These are phyloP conservation scores for Cladosporium colombiae DNA, from an alignment of 2,329 filamentous ascomycete genomes.

Conservation along the genomic window DNA sequence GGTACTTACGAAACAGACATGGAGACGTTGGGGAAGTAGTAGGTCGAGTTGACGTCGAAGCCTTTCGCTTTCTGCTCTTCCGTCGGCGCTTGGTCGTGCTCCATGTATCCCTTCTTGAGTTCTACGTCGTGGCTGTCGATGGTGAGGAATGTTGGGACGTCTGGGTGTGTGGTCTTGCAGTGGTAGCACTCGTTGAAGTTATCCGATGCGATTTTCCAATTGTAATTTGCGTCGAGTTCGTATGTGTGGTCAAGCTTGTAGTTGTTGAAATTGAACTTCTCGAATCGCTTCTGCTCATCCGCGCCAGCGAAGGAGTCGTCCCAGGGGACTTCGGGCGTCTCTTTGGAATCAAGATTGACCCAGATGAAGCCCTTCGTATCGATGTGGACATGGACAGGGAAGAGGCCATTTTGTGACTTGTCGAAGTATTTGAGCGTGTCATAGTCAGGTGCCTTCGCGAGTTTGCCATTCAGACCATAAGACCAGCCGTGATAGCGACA, in stretches of 20 bases:
- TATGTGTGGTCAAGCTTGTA: constrained; percentile 60
- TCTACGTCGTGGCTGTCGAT: constrained; percentile 56
- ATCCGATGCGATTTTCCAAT: constrained; percentile 62
- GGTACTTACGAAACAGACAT: constrained; percentile 50
- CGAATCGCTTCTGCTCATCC: constrained; percentile 48
- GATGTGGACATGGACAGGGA: constrained; percentile 54
- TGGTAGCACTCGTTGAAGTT: constrained; percentile 69
- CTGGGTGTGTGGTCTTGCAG: constrained; percentile 59
- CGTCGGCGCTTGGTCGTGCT: constrained; percentile 47
- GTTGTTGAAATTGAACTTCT: constrained; percentile 52
- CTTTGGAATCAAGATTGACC: constrained; percentile 53
- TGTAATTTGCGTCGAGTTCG: constrained; percentile 56
- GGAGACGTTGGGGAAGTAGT: constrained; percentile 52
- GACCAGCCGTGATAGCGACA: constrained; percentile 66
- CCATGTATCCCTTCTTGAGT: constrained; percentile 50
- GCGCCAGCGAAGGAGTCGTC: constrained; percentile 52
- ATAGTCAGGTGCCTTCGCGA: constrained; percentile 62
- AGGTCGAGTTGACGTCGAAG: constrained; percentile 48
- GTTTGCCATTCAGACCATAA: constrained; percentile 57
- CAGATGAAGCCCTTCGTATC: constrained; percentile 57
- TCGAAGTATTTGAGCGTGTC: constrained; percentile 58
- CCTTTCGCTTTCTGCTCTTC: constrained; percentile 50
- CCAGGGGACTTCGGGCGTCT: constrained; percentile 51
- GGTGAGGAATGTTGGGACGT: constrained; percentile 56
- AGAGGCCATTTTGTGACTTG: constrained; percentile 55